Percentiles rank a stretch among this genome's conserved stretches.
Evolutionary conservation across 306 rosid species (phyloP).

Genomic region (Pyrus bretschneideri): DNA sequence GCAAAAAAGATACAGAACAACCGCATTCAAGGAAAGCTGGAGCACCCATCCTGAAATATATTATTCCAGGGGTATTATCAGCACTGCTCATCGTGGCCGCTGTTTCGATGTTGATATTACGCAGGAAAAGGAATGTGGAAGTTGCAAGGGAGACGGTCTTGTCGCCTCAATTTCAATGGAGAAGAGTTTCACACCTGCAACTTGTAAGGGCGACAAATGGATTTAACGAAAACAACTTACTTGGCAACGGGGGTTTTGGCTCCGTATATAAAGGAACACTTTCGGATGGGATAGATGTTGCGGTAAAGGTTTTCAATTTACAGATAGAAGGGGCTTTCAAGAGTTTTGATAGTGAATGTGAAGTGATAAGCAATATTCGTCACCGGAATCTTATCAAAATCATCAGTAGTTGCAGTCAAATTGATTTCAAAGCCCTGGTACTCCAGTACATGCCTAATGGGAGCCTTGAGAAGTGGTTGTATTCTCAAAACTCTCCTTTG

Average conservation of each 20-base stretch:
- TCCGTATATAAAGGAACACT: slow-evolving; percentile 7
- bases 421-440: slow-evolving; percentile 19
- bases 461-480: slow-evolving; percentile 15
- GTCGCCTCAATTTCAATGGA: neutral
- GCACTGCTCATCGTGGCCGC: neutral
- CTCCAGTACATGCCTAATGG: slow-evolving; percentile 17
- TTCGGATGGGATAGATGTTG: slow-evolving; percentile 8
- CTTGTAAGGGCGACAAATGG: slow-evolving; percentile 12
- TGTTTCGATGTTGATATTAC: neutral
- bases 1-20: neutral
- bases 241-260: slow-evolving; percentile 13
- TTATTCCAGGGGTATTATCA: neutral
- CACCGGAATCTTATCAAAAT: slow-evolving; percentile 15
- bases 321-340: neutral
- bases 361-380: neutral
- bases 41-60: neutral
- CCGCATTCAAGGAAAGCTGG: neutral
- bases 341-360: slow-evolving; percentile 6
- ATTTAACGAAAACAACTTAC: neutral
- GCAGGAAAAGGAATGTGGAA: neutral
- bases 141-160: too few relatives aligned
- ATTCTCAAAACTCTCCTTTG: neutral
- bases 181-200: slow-evolving; percentile 15
- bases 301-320: slow-evolving; percentile 3
- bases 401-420: slow-evolving; percentile 5